Evolutionary conservation across 768 basidiomycete genomes (phyloP).

Genomic region (Macrolepiota albuminosa): DNA sequence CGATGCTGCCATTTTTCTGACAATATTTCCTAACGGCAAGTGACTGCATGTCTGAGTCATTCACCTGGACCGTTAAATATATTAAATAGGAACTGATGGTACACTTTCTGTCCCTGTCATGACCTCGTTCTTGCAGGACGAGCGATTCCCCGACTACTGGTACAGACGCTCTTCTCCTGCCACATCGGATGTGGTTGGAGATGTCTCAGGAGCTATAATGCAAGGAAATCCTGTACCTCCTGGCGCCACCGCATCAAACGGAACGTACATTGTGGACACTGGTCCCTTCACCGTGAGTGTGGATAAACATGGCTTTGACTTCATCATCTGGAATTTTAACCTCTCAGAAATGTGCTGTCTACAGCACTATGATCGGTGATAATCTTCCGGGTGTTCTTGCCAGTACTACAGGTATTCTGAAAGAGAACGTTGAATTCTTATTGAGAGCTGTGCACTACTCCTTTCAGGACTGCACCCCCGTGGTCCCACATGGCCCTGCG

Average conservation of each 20-base stretch:
- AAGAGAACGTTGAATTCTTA: constrained; percentile 11
- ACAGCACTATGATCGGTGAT: constrained; percentile 5
- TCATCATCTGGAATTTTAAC: neutral
- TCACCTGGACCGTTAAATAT: neutral
- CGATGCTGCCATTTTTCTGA: constrained; percentile 7
- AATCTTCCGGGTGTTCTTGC: constrained; percentile 7
- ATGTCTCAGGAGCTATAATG: neutral
- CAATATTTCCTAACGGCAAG: constrained; percentile 13
- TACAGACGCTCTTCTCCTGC: constrained; percentile 4
- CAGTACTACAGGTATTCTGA: constrained; percentile 11
- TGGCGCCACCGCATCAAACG: constrained; percentile 7
- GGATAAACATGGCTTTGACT: neutral
- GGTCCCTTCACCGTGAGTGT: constrained; percentile 3
- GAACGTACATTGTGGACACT: constrained; percentile 6
- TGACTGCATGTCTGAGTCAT: neutral
- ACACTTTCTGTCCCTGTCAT: constrained; percentile 5
- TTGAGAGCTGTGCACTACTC: constrained; percentile 1
- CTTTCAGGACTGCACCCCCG: constrained; percentile 5
- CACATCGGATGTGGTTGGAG: neutral
- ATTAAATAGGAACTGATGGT: constrained; percentile 6
- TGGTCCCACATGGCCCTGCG: constrained; percentile 6
- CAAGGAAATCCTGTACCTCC: constrained; percentile 1
- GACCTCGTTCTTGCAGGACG: constrained; percentile 13
- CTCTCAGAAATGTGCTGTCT: constrained; percentile 4
- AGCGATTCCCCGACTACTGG: constrained; percentile 11